These are phyloP conservation scores for Torulaspora indica DNA, from an alignment of 805 yeast genomes.

Conservation along the genomic window DNA sequence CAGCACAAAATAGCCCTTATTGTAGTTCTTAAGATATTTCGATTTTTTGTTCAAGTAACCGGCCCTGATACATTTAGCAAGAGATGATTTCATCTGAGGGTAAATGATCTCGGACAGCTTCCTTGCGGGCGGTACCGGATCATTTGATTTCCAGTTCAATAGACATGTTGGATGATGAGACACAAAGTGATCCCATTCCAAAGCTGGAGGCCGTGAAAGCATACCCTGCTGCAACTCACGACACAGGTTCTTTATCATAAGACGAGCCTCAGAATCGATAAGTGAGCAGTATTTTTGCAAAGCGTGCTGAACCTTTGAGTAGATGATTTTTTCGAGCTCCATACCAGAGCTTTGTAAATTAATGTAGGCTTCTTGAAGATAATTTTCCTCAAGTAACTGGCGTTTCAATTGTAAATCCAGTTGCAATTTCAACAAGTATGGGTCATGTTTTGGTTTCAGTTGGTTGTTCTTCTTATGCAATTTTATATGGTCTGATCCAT, in stretches of 20 bases:
- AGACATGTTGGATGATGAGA: conserved; percentile 41
- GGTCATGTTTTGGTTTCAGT: conserved; percentile 48
- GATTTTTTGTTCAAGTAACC: conserved; percentile 59
- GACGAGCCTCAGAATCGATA: conserved; percentile 50
- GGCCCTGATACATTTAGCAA: conserved; percentile 51
- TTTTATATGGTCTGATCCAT: conserved; percentile 23
- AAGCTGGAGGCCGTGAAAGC: conserved; percentile 51
- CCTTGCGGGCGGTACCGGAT: conserved; percentile 41
- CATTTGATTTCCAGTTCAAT: conserved; percentile 37
- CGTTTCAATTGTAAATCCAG: conserved; percentile 61
- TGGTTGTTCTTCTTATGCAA: conserved; percentile 19
- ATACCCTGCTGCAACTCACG: conserved; percentile 42
- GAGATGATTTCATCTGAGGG: conserved; percentile 50
- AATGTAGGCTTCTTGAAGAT: conserved; percentile 58
- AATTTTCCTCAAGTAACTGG: conserved; percentile 58
- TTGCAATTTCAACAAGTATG: conserved; percentile 56
- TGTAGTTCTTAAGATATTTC: conserved; percentile 55
- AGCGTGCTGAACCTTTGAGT: conserved; percentile 55
- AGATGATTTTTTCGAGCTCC: conserved; percentile 59
- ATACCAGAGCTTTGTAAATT: conserved; percentile 64
- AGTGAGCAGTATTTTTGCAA: conserved; percentile 48
- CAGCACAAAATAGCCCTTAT: conserved; percentile 59
- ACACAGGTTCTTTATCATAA: conserved; percentile 50
- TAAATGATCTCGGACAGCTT: conserved; percentile 49
- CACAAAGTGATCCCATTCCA: conserved; percentile 70